Conservation (phyloP, 306 rosid species). For the Sechiopsis laciniata region DNA sequence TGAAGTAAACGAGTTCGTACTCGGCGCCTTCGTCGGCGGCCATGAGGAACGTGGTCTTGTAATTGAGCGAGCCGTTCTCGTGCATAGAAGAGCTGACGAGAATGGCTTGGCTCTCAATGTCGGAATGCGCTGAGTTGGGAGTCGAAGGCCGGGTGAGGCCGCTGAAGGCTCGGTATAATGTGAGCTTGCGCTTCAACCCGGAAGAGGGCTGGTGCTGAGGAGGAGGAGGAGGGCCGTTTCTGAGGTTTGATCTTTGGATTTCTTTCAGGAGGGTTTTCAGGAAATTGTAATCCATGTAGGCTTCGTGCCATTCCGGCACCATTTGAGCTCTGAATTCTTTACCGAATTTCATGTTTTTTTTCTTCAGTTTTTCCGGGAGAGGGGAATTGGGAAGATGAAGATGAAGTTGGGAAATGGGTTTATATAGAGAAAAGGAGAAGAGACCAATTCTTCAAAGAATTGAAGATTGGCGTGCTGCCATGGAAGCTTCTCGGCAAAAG, state of each 20-base stretch:
- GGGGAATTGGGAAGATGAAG: too few species aligned
- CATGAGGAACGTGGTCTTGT: slow-evolving; percentile 49
- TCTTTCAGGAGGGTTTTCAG: slow-evolving; percentile 49
- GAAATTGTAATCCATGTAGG: slow-evolving; percentile 55
- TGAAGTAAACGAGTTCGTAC: slow-evolving; percentile 50
- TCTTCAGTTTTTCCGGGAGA: too few species aligned
- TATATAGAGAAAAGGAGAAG: too few species aligned
- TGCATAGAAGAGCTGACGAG: slow-evolving; percentile 33
- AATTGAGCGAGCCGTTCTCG: slow-evolving; percentile 27
- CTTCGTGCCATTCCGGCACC: slow-evolving; percentile 76
- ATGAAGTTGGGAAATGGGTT: too few species aligned
- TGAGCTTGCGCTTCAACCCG: slow-evolving; percentile 36
- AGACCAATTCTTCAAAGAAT: too few species aligned
- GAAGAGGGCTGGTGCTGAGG: slow-evolving; percentile 15
- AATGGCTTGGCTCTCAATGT: slow-evolving; percentile 58
- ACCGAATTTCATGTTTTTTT: slow-evolving; percentile 50
- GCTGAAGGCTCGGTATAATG: slow-evolving; percentile 66
- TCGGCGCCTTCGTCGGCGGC: slow-evolving; percentile 54
- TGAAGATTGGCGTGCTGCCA: too few species aligned
- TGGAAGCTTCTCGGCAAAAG: too few species aligned
- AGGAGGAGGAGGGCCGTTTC: slow-evolving; percentile 23
- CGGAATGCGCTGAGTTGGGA: neutral
- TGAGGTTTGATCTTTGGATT: slow-evolving; percentile 27
- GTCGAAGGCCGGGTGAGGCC: slow-evolving; percentile 43
- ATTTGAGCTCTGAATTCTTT: slow-evolving; percentile 53